Evolutionary conservation across 179 eudicot species (phyloP).

Genomic region (Heliamphora pulchella): DNA sequence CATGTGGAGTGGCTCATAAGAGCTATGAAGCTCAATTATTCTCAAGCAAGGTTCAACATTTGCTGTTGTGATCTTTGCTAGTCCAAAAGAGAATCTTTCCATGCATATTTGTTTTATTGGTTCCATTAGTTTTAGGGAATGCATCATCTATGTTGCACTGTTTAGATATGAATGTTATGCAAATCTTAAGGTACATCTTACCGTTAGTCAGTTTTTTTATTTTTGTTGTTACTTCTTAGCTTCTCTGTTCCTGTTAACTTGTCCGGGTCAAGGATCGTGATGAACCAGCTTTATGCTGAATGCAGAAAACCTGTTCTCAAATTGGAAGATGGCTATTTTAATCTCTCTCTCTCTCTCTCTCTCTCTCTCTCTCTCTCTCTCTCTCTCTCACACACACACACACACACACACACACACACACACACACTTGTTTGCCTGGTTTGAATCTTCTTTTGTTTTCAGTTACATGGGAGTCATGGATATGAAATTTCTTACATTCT

Average conservation of each 20-base stretch:
- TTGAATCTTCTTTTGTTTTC: background rate
- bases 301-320: background rate
- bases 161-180: background rate
- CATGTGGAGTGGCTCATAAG: background rate
- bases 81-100: conserved; percentile 1
- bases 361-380: background rate
- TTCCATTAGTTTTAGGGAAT: background rate
- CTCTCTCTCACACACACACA: no score
- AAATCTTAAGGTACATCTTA: background rate
- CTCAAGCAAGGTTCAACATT: background rate
- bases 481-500: background rate
- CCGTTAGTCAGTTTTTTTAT: background rate
- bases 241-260: background rate
- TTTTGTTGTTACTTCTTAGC: background rate
- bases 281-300: background rate
- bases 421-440: background rate
- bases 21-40: background rate
- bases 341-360: background rate
- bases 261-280: background rate
- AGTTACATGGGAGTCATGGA: background rate
- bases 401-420: no score
- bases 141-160: background rate
- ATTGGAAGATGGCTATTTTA: background rate
- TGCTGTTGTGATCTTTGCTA: background rate
- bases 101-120: background rate